Conservation (phyloP, 1,139 yeast genomes). For the Suhomyces coccinellae region DNA sequence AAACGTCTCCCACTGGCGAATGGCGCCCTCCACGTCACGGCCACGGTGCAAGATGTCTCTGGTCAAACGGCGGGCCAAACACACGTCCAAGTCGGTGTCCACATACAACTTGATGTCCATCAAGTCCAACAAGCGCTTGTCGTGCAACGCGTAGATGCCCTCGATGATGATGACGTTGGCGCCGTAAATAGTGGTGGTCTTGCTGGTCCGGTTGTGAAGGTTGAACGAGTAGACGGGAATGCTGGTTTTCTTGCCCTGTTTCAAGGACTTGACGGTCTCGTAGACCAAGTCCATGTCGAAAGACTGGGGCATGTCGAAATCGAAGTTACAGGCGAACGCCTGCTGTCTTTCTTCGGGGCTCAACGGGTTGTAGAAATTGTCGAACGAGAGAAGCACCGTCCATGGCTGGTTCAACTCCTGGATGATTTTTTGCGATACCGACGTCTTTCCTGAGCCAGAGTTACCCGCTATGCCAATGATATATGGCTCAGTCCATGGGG, state of each 20-base stretch:
- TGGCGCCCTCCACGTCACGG: slow-evolving; percentile 76
- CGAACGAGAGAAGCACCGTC: slow-evolving; percentile 90
- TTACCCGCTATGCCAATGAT: slow-evolving; percentile 94
- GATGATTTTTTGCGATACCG: slow-evolving; percentile 82
- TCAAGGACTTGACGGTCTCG: slow-evolving; percentile 62
- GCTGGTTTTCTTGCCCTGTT: slow-evolving; percentile 58
- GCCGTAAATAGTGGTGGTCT: slow-evolving; percentile 79
- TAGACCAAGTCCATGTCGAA: slow-evolving; percentile 74
- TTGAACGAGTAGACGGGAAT: slow-evolving; percentile 87
- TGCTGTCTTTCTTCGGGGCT: slow-evolving; percentile 54
- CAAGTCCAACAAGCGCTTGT: slow-evolving; percentile 63
- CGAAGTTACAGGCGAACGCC: slow-evolving; percentile 72
- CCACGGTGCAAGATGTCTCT: slow-evolving; percentile 87
- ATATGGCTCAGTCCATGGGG: slow-evolving; percentile 97
- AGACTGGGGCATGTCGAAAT: slow-evolving; percentile 84
- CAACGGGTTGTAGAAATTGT: slow-evolving; percentile 84
- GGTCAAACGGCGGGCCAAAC: slow-evolving; percentile 82
- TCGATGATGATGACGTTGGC: slow-evolving; percentile 91
- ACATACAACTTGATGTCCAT: slow-evolving; percentile 90
- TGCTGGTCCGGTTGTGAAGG: slow-evolving; percentile 69
- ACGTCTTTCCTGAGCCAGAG: slow-evolving; percentile 94
- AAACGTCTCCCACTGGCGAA: slow-evolving; percentile 84
- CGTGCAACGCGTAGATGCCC: slow-evolving; percentile 84
- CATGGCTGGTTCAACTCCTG: slow-evolving; percentile 85
- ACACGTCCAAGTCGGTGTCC: slow-evolving; percentile 90